These are phyloP conservation scores for Sugiyamaella americana DNA, from an alignment of 805 yeast species.

Conservation along the genomic window DNA sequence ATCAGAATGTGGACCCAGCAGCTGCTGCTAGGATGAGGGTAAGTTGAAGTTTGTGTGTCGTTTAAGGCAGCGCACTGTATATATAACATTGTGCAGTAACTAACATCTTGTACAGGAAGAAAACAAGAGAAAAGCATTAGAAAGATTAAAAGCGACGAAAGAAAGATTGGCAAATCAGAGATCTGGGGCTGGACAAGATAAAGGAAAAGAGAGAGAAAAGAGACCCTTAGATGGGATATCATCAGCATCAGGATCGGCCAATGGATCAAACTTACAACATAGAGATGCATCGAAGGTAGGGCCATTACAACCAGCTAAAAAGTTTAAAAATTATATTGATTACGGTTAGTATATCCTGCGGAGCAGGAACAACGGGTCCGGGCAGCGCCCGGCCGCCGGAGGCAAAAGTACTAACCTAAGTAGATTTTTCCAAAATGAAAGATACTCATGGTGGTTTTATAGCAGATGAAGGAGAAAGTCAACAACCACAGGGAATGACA, in stretches of 20 bases:
- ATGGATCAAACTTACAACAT: conserved; percentile 4
- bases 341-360: conserved; percentile 19
- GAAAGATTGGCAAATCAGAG: conserved; percentile 20
- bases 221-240: conserved; percentile 3
- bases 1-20: no score
- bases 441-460: conserved; percentile 86
- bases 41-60: no score
- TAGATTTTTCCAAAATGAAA: conserved; percentile 81
- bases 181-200: neutral
- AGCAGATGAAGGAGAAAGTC: conserved; percentile 34
- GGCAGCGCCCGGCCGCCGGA: no score
- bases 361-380: no score
- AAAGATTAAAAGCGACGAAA: conserved; percentile 21
- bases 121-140: conserved; percentile 19
- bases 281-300: conserved; percentile 15
- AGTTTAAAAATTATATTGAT: conserved; percentile 35
- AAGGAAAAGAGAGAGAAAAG: conserved; percentile 4
- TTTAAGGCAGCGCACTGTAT: conserved; percentile 1
- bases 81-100: neutral
- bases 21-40: neutral
- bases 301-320: conserved; percentile 21
- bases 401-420: conserved; percentile 19
- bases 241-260: neutral
- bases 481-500: conserved; percentile 26
- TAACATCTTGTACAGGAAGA: conserved; percentile 11